These are phyloP conservation scores for Otatea glauca DNA, from an alignment of 176 grass and related monocot species.

Conservation along the genomic window DNA sequence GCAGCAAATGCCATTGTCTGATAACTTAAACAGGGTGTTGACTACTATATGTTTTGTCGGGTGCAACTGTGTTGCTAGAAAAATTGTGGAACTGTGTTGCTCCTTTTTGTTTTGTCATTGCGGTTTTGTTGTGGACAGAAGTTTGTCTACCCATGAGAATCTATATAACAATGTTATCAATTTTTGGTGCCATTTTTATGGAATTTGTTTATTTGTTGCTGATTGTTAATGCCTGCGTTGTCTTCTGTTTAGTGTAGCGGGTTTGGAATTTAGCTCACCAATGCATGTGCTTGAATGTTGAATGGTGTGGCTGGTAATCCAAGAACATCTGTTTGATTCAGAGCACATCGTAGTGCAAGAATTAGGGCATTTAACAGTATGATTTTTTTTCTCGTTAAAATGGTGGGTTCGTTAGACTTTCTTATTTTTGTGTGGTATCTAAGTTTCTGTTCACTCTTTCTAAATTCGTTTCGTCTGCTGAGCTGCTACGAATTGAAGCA, in stretches of 20 bases:
- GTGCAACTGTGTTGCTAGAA: not conserved
- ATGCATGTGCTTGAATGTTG: no score
- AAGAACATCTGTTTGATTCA: no score
- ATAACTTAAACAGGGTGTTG: slow-evolving; percentile 41
- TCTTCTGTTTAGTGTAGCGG: not conserved
- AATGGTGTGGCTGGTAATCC: no score
- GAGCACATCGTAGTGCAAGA: no score
- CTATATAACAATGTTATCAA: not conserved
- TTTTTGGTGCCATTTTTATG: not conserved
- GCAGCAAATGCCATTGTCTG: slow-evolving; percentile 69
- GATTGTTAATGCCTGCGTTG: not conserved
- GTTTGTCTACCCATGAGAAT: not conserved
- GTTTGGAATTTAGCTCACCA: no score
- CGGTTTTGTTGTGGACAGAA: slow-evolving; percentile 42
- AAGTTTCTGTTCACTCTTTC: not conserved
- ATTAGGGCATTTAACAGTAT: no score
- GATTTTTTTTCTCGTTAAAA: no score
- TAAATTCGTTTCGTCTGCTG: not conserved
- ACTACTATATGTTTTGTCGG: slow-evolving; percentile 24
- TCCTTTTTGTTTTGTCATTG: slow-evolving; percentile 1
- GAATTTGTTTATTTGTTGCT: no score
- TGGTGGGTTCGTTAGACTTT: no score
- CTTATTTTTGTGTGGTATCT: no score
- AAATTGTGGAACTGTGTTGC: not conserved
- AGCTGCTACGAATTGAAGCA: not conserved